A percentile compares a stretch with the other conserved stretches of the same genome.
These are phyloP conservation scores for Diospyros lotus DNA, from an alignment of 148 eudicot species.

Conservation along the genomic window DNA sequence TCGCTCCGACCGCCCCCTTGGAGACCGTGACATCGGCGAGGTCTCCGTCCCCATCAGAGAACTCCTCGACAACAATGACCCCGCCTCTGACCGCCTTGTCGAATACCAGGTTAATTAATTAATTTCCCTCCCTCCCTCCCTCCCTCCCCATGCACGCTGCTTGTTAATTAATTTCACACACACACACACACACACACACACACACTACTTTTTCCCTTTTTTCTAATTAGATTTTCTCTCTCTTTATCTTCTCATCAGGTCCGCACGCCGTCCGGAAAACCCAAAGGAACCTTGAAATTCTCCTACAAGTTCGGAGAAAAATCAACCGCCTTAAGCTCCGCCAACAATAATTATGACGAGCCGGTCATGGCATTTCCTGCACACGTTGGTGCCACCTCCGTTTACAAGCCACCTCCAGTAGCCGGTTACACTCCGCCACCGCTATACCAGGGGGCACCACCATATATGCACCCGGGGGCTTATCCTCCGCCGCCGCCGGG, in stretches of 20 bases:
- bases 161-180: too few relatives aligned
- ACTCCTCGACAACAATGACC: slow-evolving; percentile 17
- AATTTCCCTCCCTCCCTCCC: too few relatives aligned
- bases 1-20: slow-evolving; percentile 44
- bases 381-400: too few relatives aligned
- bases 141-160: too few relatives aligned
- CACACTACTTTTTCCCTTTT: too few relatives aligned
- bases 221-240: too few relatives aligned
- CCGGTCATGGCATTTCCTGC: slow-evolving; percentile 26
- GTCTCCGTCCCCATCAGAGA: slow-evolving; percentile 52
- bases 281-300: slow-evolving; percentile 44
- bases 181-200: too few relatives aligned
- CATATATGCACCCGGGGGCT: not conserved
- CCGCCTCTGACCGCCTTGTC: slow-evolving; percentile 6
- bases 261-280: slow-evolving; percentile 29
- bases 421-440: not conserved
- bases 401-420: too few relatives aligned
- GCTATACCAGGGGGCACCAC: not conserved
- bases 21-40: slow-evolving; percentile 60
- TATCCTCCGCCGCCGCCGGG: slow-evolving; percentile 6
- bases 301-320: slow-evolving; percentile 49
- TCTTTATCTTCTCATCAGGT: slow-evolving; percentile 13
- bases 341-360: slow-evolving; percentile 17
- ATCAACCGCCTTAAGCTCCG: slow-evolving; percentile 1
- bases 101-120: slow-evolving; percentile 11